phyloP scores from a whole-genome alignment of 2,329 filamentous ascomycete genomes.

The Penicillium oxalicum region DNA sequence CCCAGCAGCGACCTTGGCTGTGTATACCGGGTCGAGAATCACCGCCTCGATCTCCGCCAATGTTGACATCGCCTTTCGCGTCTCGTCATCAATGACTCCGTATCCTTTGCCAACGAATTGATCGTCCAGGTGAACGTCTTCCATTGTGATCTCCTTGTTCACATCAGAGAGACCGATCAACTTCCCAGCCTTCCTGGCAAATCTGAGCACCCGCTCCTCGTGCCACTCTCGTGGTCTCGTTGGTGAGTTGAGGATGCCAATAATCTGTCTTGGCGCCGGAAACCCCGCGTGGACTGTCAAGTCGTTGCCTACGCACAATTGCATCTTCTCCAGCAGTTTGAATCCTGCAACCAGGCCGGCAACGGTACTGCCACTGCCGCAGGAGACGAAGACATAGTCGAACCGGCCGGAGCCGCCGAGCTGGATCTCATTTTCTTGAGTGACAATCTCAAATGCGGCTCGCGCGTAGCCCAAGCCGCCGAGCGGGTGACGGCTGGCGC shows the following conservation, averaged over 20 bases:
- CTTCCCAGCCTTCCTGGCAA: conserved; percentile 23
- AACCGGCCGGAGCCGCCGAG: conserved; percentile 21
- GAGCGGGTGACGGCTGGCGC: conserved; percentile 29
- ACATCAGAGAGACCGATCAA: conserved; percentile 26
- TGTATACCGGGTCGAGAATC: conserved; percentile 34
- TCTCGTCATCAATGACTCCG: conserved; percentile 26
- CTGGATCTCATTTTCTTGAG: conserved; percentile 20
- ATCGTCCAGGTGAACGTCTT: conserved; percentile 29
- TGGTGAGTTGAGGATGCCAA: conserved; percentile 31
- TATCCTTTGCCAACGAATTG: conserved; percentile 29
- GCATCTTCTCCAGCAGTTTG: conserved; percentile 25
- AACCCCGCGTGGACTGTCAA: neutral
- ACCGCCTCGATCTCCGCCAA: conserved; percentile 27
- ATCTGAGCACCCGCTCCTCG: conserved; percentile 24
- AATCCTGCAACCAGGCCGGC: conserved; percentile 33
- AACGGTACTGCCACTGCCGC: conserved; percentile 33
- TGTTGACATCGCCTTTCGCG: conserved; percentile 17
- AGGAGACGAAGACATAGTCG: conserved; percentile 33
- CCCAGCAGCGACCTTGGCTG: conserved; percentile 28
- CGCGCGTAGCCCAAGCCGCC: conserved; percentile 32
- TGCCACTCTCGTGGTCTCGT: conserved; percentile 27
- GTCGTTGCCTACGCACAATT: neutral
- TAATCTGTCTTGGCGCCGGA: conserved; percentile 17
- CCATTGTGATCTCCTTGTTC: conserved; percentile 20
- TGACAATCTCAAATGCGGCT: conserved; percentile 28